Evolutionary conservation across 176 grass and related monocot species (phyloP).

Genomic region (Oryza meyeriana): DNA sequence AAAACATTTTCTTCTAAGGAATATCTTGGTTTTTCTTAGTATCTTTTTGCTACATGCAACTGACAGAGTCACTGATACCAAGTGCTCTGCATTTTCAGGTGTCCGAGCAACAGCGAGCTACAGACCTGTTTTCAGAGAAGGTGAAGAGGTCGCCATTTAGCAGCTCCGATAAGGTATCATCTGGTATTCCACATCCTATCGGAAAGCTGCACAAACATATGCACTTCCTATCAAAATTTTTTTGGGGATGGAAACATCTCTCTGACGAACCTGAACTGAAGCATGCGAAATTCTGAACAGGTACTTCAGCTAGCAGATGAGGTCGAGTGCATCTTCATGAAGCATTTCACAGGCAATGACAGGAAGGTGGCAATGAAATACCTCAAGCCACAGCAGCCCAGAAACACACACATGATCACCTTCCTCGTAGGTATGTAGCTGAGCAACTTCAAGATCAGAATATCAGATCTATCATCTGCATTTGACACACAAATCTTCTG

Average conservation of each 20-base stretch:
- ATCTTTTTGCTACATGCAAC: not conserved
- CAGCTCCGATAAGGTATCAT: slow-evolving; percentile 92
- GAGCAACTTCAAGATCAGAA: not conserved
- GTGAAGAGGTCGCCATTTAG: slow-evolving; percentile 72
- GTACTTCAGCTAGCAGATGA: slow-evolving; percentile 83
- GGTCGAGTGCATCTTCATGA: slow-evolving; percentile 75
- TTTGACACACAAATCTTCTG: not conserved
- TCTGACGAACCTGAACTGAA: not conserved
- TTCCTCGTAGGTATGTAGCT: slow-evolving; percentile 69
- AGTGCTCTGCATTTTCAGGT: slow-evolving; percentile 46
- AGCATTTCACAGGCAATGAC: slow-evolving; percentile 72
- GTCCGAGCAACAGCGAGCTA: slow-evolving; percentile 56
- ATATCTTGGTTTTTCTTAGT: not conserved
- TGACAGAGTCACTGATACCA: slow-evolving; percentile 17
- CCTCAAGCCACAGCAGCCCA: slow-evolving; percentile 69
- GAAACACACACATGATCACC: slow-evolving; percentile 76
- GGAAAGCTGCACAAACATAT: not conserved
- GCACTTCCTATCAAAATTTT: not conserved
- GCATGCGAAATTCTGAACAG: slow-evolving; percentile 24
- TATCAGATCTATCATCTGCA: not conserved
- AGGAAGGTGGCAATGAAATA: slow-evolving; percentile 80
- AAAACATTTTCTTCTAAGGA: not conserved
- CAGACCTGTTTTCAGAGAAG: slow-evolving; percentile 59
- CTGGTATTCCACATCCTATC: not conserved
- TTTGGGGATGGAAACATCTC: not conserved